These are phyloP conservation scores for Pyrenophora seminiperda DNA, from an alignment of 2,329 filamentous ascomycete genomes.

Conservation along the genomic window DNA sequence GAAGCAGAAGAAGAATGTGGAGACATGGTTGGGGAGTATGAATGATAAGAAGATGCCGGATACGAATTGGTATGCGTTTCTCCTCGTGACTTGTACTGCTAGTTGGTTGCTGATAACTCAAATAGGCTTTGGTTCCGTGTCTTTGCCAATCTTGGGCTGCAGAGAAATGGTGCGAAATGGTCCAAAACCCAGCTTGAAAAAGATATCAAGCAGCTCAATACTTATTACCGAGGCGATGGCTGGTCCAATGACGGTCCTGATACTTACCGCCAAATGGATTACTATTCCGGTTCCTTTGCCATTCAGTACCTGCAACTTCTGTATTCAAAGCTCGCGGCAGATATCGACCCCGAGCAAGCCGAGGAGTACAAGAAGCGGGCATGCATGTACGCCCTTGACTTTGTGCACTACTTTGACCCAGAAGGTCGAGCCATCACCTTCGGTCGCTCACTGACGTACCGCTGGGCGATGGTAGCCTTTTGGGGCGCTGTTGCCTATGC, in stretches of 20 bases:
- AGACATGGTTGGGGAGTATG: slow-evolving; percentile 75
- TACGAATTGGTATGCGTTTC: slow-evolving; percentile 64
- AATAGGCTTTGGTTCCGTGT: slow-evolving; percentile 82
- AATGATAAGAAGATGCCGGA: slow-evolving; percentile 73
- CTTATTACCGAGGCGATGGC: slow-evolving; percentile 79
- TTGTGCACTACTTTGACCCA: slow-evolving; percentile 76
- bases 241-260: slow-evolving; percentile 84
- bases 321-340: slow-evolving; percentile 72
- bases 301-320: slow-evolving; percentile 81
- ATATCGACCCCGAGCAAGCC: slow-evolving; percentile 67
- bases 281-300: slow-evolving; percentile 81
- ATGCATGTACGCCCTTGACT: slow-evolving; percentile 68
- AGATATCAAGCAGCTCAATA: slow-evolving; percentile 78
- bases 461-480: slow-evolving; percentile 85
- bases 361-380: slow-evolving; percentile 73
- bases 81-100: neutral
- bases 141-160: slow-evolving; percentile 78
- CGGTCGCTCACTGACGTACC: slow-evolving; percentile 76
- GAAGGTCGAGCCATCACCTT: slow-evolving; percentile 76
- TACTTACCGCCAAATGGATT: slow-evolving; percentile 82
- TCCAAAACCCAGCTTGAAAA: slow-evolving; percentile 71
- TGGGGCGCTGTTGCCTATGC: slow-evolving; percentile 80
- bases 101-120: slow-evolving; percentile 17
- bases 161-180: slow-evolving; percentile 74
- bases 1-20: slow-evolving; percentile 68